phyloP scores from a whole-genome alignment of 2,329 filamentous ascomycete genomes.

The Harringtonia lauricola region DNA sequence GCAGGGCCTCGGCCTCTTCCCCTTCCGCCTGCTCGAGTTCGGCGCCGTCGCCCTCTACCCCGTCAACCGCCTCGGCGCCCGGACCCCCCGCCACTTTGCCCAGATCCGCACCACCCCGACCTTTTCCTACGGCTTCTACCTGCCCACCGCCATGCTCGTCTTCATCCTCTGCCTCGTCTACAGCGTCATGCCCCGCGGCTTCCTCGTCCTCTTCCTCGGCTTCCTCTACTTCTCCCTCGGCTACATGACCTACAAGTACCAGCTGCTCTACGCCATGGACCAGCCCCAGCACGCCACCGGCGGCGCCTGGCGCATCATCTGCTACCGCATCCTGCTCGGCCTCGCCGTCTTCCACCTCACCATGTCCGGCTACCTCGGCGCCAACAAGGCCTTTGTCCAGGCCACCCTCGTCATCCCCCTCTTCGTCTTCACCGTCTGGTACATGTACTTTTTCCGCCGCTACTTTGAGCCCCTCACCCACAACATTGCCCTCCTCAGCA shows the following conservation, averaged over 20 bases:
- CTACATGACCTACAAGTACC: slow-evolving; percentile 91
- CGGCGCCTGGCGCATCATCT: slow-evolving; percentile 92
- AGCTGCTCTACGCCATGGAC: slow-evolving; percentile 96
- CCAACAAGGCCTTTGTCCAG: slow-evolving; percentile 61
- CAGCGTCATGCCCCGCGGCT: slow-evolving; percentile 72
- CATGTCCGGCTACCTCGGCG: slow-evolving; percentile 75
- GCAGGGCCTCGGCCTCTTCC: slow-evolving; percentile 86
- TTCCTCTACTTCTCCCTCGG: slow-evolving; percentile 74
- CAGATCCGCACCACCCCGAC: slow-evolving; percentile 71
- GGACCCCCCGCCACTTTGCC: slow-evolving; percentile 80
- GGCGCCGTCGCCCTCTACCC: slow-evolving; percentile 79
- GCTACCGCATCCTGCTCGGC: slow-evolving; percentile 78
- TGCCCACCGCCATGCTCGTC: slow-evolving; percentile 83
- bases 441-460: slow-evolving; percentile 67
- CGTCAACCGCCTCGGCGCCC: slow-evolving; percentile 64
- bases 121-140: slow-evolving; percentile 93
- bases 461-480: slow-evolving; percentile 82
- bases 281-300: slow-evolving; percentile 91
- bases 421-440: slow-evolving; percentile 75
- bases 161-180: slow-evolving; percentile 96
- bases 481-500: slow-evolving; percentile 84
- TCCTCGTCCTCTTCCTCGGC: slow-evolving; percentile 71
- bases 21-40: slow-evolving; percentile 82
- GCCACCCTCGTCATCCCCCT: slow-evolving; percentile 67
- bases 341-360: slow-evolving; percentile 82